Evolutionary conservation across 2,329 filamentous ascomycete species (phyloP).

Genomic region (Tolypocladium ovalisporum): DNA sequence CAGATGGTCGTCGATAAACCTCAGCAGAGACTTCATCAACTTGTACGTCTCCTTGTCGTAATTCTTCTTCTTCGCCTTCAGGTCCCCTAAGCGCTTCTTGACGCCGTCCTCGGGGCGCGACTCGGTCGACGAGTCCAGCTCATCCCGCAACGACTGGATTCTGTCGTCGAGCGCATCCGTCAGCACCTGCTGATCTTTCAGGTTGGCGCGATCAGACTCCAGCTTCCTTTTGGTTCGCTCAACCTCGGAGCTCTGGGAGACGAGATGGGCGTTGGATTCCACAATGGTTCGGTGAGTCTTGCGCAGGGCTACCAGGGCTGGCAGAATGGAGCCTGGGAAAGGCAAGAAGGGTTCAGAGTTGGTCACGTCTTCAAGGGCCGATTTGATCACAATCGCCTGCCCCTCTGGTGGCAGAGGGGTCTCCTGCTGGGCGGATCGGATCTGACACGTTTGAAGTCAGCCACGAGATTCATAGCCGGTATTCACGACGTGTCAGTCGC

Average conservation of each 20-base stretch:
- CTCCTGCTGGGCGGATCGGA: slow-evolving; percentile 13
- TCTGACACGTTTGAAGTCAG: slow-evolving; percentile 8
- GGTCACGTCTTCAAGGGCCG: slow-evolving; percentile 55
- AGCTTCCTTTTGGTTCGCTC: slow-evolving; percentile 34
- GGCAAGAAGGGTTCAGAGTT: slow-evolving; percentile 56
- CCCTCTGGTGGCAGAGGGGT: slow-evolving; percentile 16
- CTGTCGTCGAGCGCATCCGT: slow-evolving; percentile 42
- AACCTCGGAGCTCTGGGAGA: slow-evolving; percentile 28
- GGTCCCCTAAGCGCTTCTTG: slow-evolving; percentile 48
- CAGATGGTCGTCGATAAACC: slow-evolving; percentile 61
- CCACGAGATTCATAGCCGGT: no score
- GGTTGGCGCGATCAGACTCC: slow-evolving; percentile 36
- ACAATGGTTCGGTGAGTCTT: slow-evolving; percentile 52
- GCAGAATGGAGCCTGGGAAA: slow-evolving; percentile 53
- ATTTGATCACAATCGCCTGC: slow-evolving; percentile 38
- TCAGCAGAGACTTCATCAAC: slow-evolving; percentile 53
- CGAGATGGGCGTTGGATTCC: slow-evolving; percentile 52
- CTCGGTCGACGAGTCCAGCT: slow-evolving; percentile 44
- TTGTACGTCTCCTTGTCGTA: slow-evolving; percentile 51
- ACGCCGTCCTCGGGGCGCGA: slow-evolving; percentile 51
- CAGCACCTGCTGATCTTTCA: slow-evolving; percentile 46
- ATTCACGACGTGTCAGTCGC: background rate
- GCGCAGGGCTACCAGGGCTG: slow-evolving; percentile 60
- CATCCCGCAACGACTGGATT: slow-evolving; percentile 46
- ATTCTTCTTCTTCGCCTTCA: slow-evolving; percentile 44